Base-by-base conservation (phyloP, 129 eudicot species). In the Ambrosia trifida region DNA sequence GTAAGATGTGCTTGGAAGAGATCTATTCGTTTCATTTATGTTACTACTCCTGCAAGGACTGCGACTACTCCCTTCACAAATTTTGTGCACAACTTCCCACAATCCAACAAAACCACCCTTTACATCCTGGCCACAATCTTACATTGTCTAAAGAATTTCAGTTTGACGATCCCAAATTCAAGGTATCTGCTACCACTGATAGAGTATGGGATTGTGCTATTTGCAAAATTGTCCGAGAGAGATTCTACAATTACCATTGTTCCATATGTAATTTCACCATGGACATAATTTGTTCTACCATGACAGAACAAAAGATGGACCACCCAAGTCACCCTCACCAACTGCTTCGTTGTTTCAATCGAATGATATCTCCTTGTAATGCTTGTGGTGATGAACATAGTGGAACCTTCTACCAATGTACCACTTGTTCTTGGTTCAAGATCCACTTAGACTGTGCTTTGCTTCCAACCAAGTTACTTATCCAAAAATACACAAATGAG, bases 11-110 rank as follows among this genome's bases (percentile, higher is more conserved):
- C 20, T 19, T 12, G 24, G 49, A 69, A 69, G 17, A 52, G 1
- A 69, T 69, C 3, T 69, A 69, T 12, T 69, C 64, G 36, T 69
- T 70, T 53, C 74, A 70, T 70, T 4, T 52, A n/a, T 35, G 64
- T 36, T 70, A 36, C 24, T 52, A 69, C 28, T 4, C n/a, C 20
- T 49, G 72, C 30, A 68, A 68, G 61, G 59, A 49, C 2, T 68
- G 72, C 8, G 31, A 52, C 18, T 47, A 47, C 52, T 3, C 7
- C 17, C 52, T 47, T 2, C 52, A 47, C 13, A 47, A 47, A 47
- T 52, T 52, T 13, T 52, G 59, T 52, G 59, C 59, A 17, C 30
- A 18, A 18, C 30, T 52, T 8, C 59, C 59, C 28, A 17, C 1
- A 52, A 53, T 4, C 32, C 32, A 7, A 19, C 60, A 53, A 53